Percentiles rank a stretch among this genome's conserved stretches.
Conservation (phyloP, 129 eudicot genomes). For the Heracleum sosnowskyi region DNA sequence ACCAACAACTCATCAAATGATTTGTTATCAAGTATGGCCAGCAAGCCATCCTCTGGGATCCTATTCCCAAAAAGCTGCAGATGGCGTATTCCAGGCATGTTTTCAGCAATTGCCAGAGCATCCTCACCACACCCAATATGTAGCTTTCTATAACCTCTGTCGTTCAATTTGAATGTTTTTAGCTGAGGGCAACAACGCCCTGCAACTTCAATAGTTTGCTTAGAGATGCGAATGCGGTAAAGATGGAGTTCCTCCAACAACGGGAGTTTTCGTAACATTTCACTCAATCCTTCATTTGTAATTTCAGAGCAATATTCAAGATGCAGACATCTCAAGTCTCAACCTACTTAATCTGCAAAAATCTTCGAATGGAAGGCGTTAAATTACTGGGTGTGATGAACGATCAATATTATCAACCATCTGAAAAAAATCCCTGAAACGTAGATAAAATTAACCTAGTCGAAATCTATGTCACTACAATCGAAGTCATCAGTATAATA, state of each 20-base stretch:
- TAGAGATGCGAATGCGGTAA: conserved; percentile 13
- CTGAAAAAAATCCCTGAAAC: too few species aligned
- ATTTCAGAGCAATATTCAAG: conserved; percentile 28
- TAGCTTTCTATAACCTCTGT: conserved; percentile 11
- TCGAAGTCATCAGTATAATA: conserved; percentile 9
- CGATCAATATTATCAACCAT: too few species aligned
- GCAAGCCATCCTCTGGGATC: conserved; percentile 53
- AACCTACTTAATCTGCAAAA: too few species aligned
- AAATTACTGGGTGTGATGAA: too few species aligned
- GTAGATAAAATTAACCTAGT: background rate
- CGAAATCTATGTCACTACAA: conserved; percentile 17
- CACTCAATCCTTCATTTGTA: conserved; percentile 18
- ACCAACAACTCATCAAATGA: too few species aligned
- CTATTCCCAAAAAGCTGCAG: conserved; percentile 55
- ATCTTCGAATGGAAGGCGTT: too few species aligned
- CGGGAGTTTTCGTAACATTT: conserved; percentile 32
- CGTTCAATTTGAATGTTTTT: conserved; percentile 42
- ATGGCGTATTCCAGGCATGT: conserved; percentile 51
- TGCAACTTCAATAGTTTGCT: conserved; percentile 24
- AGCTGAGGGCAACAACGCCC: conserved; percentile 40
- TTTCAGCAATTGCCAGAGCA: conserved; percentile 46
- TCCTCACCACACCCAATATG: conserved; percentile 30
- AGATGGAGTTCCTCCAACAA: conserved; percentile 50
- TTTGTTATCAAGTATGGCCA: conserved; percentile 41
- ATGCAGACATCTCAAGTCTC: conserved; percentile 29